Base-by-base conservation (phyloP, 2,329 filamentous ascomycete genomes). In the Ilyonectria destructans region DNA sequence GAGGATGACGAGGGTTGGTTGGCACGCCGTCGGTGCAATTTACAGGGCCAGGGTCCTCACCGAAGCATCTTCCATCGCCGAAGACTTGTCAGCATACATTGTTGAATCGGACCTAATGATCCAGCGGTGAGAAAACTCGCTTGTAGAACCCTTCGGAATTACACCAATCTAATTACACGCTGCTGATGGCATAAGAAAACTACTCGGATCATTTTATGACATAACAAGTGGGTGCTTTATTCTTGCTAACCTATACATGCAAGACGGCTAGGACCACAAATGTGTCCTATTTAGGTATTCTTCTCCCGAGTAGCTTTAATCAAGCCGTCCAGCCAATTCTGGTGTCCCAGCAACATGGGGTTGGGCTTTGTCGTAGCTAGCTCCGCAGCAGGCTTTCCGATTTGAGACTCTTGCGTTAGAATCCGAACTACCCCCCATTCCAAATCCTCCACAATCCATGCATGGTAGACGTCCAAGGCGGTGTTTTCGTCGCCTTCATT, bases 321-420 rank as follows among this genome's bases (percentile, higher is more conserved):
- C 62, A 79, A 58, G 3, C 75, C 75, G 26, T 77, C 72, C 40
- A 78, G 52, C 77, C 77, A 78, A 59, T 77, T 70, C 66, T 78
- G 77, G 48, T 78, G 76, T 6, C 74, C 76, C 15, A 74, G 67
- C 33, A 79, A 43, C 73, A 78, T 78, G 21, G 66, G 69, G 56
- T 77, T 78, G 0, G 74, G 76, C 64, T 71, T 77, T 3, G 37
- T 62, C 2, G 52, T 65, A 4, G 75, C 62, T 58, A 76, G 40
- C 37, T 73, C 48, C 12, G 52, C 65, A 15, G 72, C 75, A 1
- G 72, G 71, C 49, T 74, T 71, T 12, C 77, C 77, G 45, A 78
- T 72, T 54, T 79, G 77, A 37, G 74, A 75, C 58, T 79, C 77
- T 63, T 79, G 77, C 4, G 76, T 79, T 65, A 77, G 40, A 29